phyloP scores from a whole-genome alignment of 768 basidiomycete genomes.

The Tylopilus sp. region DNA sequence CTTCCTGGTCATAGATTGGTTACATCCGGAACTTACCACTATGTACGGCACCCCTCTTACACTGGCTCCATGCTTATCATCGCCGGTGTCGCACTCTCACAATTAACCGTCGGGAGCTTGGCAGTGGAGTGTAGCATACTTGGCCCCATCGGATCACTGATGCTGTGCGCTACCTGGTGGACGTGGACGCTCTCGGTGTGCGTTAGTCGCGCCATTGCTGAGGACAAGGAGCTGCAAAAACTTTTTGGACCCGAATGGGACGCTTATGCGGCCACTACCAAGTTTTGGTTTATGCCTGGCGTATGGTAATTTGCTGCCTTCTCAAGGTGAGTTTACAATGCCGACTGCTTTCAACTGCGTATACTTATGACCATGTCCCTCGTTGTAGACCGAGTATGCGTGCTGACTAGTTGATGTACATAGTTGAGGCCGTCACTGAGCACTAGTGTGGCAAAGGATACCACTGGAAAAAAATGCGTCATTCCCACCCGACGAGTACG shows the following conservation, averaged over 20 bases:
- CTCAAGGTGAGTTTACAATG: neutral
- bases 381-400: too few relatives aligned
- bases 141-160: slow-evolving; percentile 29
- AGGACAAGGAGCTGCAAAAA: slow-evolving; percentile 48
- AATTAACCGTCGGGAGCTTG: slow-evolving; percentile 47
- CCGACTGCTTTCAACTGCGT: neutral
- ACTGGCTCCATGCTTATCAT: slow-evolving; percentile 51
- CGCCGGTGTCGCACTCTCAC: slow-evolving; percentile 43
- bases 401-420: too few relatives aligned
- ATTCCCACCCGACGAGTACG: neutral
- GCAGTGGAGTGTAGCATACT: slow-evolving; percentile 37
- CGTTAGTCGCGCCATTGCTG: slow-evolving; percentile 46
- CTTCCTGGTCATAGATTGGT: slow-evolving; percentile 50
- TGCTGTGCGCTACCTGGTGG: slow-evolving; percentile 45
- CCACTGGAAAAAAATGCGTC: neutral
- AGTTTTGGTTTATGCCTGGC: slow-evolving; percentile 50
- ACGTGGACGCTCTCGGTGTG: slow-evolving; percentile 46
- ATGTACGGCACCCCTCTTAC: slow-evolving; percentile 56
- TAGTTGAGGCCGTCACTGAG: neutral
- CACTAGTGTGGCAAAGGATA: too few relatives aligned
- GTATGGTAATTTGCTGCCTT: slow-evolving; percentile 28
- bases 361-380: neutral
- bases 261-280: slow-evolving; percentile 41
- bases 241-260: slow-evolving; percentile 48
- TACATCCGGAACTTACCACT: slow-evolving; percentile 46